These are phyloP conservation scores for Royoungia palumana DNA, from an alignment of 768 basidiomycete species.

Conservation along the genomic window DNA sequence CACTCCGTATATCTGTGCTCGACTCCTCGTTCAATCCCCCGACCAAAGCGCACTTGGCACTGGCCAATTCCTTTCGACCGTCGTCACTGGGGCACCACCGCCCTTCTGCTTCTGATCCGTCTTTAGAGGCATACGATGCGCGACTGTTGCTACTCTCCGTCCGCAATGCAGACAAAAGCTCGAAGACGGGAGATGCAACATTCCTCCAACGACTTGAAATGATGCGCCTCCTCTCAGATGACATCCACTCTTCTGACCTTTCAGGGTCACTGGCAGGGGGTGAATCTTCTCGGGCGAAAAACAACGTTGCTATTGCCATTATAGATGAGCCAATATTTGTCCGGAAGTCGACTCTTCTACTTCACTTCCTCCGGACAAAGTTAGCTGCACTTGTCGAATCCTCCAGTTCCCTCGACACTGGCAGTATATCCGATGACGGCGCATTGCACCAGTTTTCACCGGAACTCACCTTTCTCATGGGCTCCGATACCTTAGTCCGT, in stretches of 20 bases:
- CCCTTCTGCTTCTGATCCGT: not conserved
- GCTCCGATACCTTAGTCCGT: conserved; percentile 82
- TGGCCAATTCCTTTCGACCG: conserved; percentile 47
- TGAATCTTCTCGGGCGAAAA: conserved; percentile 2
- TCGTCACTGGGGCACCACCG: conserved; percentile 16
- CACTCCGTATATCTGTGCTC: conserved; percentile 63
- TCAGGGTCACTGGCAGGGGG: not conserved
- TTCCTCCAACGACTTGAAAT: conserved; percentile 80
- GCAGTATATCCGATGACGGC: conserved; percentile 9
- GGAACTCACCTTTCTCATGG: conserved; percentile 69
- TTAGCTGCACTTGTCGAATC: conserved; percentile 8
- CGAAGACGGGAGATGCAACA: conserved; percentile 69
- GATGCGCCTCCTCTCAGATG: conserved; percentile 68
- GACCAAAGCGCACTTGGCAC: conserved; percentile 76
- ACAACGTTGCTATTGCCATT: conserved; percentile 72
- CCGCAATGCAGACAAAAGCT: conserved; percentile 80
- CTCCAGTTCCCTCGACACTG: not conserved
- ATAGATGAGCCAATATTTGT: conserved; percentile 89
- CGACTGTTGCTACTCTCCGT: conserved; percentile 78
- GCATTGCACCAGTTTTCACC: conserved; percentile 16
- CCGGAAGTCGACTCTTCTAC: conserved; percentile 66
- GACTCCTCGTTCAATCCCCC: conserved; percentile 96
- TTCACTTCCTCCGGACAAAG: conserved; percentile 42
- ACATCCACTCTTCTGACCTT: conserved; percentile 28
- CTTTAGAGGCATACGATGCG: conserved; percentile 53